Evolutionary conservation across 768 basidiomycete genomes (phyloP).

Genomic region (Podaxis carcinomalis): DNA sequence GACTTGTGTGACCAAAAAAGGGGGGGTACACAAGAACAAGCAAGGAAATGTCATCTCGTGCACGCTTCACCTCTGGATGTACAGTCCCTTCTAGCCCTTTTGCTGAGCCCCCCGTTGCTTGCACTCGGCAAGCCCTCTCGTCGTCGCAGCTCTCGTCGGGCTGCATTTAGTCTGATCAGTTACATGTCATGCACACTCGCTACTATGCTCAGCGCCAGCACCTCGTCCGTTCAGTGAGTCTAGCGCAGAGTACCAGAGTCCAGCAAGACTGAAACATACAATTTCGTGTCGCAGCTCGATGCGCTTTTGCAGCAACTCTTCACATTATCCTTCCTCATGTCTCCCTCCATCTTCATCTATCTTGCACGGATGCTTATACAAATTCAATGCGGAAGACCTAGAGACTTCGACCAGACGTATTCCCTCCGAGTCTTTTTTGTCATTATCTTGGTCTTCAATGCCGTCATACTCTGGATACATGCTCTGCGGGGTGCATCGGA

Average conservation of each 20-base stretch:
- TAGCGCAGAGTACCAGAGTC: slow-evolving; percentile 10
- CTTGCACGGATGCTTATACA: slow-evolving; percentile 55
- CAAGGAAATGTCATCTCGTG: slow-evolving; percentile 1
- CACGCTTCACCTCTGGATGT: background rate
- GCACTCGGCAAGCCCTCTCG: background rate
- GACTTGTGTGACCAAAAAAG: slow-evolving; percentile 2
- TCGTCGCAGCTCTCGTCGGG: background rate
- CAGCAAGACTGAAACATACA: slow-evolving; percentile 4
- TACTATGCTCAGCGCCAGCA: slow-evolving; percentile 68
- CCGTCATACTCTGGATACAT: slow-evolving; percentile 60
- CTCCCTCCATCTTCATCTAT: slow-evolving; percentile 59
- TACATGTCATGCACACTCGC: slow-evolving; percentile 56
- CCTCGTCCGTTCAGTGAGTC: slow-evolving; percentile 60
- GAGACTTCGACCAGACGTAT: slow-evolving; percentile 58
- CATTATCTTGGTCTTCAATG: slow-evolving; percentile 55
- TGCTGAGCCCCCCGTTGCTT: background rate
- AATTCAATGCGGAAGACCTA: slow-evolving; percentile 61
- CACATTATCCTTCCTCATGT: slow-evolving; percentile 72
- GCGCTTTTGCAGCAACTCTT: slow-evolving; percentile 68
- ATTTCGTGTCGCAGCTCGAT: slow-evolving; percentile 50
- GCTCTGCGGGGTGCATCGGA: slow-evolving; percentile 45
- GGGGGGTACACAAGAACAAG: slow-evolving; percentile 9
- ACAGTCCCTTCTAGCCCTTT: background rate
- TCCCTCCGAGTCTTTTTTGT: slow-evolving; percentile 68
- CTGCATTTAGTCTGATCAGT: slow-evolving; percentile 4